phyloP scores from a whole-genome alignment of 148 eudicot species.

The Polygonum aviculare region DNA sequence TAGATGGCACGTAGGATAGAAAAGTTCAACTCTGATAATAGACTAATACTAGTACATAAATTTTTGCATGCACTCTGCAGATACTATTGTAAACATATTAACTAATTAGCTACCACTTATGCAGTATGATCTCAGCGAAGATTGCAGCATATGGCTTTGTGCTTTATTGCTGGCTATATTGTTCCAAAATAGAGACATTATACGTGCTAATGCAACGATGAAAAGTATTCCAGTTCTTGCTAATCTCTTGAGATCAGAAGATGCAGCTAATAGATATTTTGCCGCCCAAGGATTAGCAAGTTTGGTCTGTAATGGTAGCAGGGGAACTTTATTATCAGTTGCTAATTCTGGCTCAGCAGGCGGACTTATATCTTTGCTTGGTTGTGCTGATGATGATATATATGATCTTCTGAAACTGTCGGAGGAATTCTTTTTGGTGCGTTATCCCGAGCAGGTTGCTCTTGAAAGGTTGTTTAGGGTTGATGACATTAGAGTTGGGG shows the following conservation, averaged over 20 bases:
- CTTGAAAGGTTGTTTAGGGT: slow-evolving; percentile 94
- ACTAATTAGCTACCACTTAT: slow-evolving; percentile 6
- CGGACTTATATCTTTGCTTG: slow-evolving; percentile 79
- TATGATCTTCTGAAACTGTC: slow-evolving; percentile 64
- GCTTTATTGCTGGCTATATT: slow-evolving; percentile 74
- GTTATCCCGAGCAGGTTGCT: slow-evolving; percentile 87
- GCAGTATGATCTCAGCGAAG: slow-evolving; percentile 63
- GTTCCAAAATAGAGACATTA: slow-evolving; percentile 87
- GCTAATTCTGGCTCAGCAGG: slow-evolving; percentile 88
- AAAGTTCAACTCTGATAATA: no score
- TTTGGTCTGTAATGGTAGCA: slow-evolving; percentile 88
- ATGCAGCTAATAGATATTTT: slow-evolving; percentile 73
- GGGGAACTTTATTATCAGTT: slow-evolving; percentile 91
- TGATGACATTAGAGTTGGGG: slow-evolving; percentile 91
- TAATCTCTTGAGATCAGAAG: slow-evolving; percentile 75
- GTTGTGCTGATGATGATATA: slow-evolving; percentile 89
- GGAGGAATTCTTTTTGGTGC: slow-evolving; percentile 66
- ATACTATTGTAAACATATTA: background rate
- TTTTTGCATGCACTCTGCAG: background rate
- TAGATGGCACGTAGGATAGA: no score
- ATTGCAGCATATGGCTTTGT: slow-evolving; percentile 73
- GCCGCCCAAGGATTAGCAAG: slow-evolving; percentile 94
- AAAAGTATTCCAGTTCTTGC: slow-evolving; percentile 71
- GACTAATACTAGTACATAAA: no score
- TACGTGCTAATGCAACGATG: slow-evolving; percentile 73